Percentiles rank a stretch among this genome's conserved stretches.
phyloP scores from a whole-genome alignment of 805 yeast species.

The Scheffersomyces amazonensis region DNA sequence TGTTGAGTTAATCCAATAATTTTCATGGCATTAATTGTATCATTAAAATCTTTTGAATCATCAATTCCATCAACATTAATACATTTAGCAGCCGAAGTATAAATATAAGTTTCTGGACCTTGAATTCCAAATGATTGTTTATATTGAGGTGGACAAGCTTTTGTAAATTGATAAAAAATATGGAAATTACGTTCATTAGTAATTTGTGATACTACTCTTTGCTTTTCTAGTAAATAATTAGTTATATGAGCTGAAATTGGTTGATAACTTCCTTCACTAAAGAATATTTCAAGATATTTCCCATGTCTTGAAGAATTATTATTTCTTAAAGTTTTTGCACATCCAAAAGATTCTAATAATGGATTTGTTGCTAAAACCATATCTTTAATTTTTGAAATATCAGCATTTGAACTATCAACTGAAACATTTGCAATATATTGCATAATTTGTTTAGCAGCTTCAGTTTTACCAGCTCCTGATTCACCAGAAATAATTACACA shows the following conservation, averaged over 20 bases:
- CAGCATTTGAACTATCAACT: slow-evolving; percentile 60
- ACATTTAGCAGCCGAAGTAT: slow-evolving; percentile 85
- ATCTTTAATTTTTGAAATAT: slow-evolving; percentile 85
- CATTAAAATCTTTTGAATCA: slow-evolving; percentile 75
- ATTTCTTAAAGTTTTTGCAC: slow-evolving; percentile 88
- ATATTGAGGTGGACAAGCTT: slow-evolving; percentile 81
- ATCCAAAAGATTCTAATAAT: slow-evolving; percentile 83
- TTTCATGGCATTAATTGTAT: slow-evolving; percentile 82
- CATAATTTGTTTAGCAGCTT: slow-evolving; percentile 97
- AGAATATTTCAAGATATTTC: slow-evolving; percentile 86
- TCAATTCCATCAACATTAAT: slow-evolving; percentile 83
- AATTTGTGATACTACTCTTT: slow-evolving; percentile 95
- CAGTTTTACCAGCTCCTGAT: slow-evolving; percentile 97
- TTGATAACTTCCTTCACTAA: slow-evolving; percentile 68
- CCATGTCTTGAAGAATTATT: slow-evolving; percentile 92
- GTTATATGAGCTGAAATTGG: slow-evolving; percentile 97
- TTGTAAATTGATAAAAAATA: slow-evolving; percentile 93
- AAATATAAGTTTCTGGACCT: slow-evolving; percentile 87
- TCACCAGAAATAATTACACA: slow-evolving; percentile 98
- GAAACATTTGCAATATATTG: slow-evolving; percentile 92
- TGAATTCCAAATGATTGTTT: slow-evolving; percentile 87
- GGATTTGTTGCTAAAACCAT: slow-evolving; percentile 98
- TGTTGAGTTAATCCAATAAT: slow-evolving; percentile 76
- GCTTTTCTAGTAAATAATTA: slow-evolving; percentile 89
- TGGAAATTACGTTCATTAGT: slow-evolving; percentile 93